A percentile compares a stretch with the other conserved stretches of the same genome.
phyloP scores from a whole-genome alignment of 768 basidiomycete genomes.

The Psilocybe azurescens region DNA sequence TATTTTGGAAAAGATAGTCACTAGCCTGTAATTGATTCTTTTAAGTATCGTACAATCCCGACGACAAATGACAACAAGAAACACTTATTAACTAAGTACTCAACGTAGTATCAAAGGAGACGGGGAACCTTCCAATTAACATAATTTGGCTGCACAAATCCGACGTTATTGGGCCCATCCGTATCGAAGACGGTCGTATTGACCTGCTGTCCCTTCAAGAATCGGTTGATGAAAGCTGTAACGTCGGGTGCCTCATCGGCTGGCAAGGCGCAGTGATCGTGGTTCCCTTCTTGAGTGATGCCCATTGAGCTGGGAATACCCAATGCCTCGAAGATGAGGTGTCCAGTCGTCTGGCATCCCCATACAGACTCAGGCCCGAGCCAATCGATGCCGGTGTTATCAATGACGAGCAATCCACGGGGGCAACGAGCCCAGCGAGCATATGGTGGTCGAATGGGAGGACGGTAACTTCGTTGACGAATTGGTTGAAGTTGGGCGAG shows the following conservation, averaged over 20 bases:
- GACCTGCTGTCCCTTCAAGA: conserved; percentile 47
- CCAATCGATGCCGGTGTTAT: conserved; percentile 59
- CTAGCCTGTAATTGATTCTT: no score
- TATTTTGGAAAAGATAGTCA: no score
- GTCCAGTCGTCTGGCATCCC: conserved; percentile 53
- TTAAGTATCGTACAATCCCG: no score
- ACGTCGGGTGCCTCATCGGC: conserved; percentile 44
- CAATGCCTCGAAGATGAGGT: conserved; percentile 51
- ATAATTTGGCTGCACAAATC: conserved; percentile 43
- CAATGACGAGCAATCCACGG: conserved; percentile 52
- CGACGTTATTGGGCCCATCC: conserved; percentile 40
- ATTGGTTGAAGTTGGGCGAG: conserved; percentile 50
- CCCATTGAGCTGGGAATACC: conserved; percentile 51
- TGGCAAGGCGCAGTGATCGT: conserved; percentile 57
- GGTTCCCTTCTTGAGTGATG: conserved; percentile 53
- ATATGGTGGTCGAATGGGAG: conserved; percentile 62
- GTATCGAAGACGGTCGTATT: conserved; percentile 49
- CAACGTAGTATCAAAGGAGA: conserved; percentile 1
- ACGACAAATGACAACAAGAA: no score
- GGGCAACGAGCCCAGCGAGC: conserved; percentile 56
- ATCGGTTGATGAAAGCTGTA: conserved; percentile 56
- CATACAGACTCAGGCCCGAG: conserved; percentile 52
- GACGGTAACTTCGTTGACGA: conserved; percentile 43
- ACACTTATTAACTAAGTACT: no score
- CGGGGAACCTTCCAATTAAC: conserved; percentile 51